Evolutionary conservation across 23 red algal species (phyloP).

Genomic region (Agarophyton chilense): DNA sequence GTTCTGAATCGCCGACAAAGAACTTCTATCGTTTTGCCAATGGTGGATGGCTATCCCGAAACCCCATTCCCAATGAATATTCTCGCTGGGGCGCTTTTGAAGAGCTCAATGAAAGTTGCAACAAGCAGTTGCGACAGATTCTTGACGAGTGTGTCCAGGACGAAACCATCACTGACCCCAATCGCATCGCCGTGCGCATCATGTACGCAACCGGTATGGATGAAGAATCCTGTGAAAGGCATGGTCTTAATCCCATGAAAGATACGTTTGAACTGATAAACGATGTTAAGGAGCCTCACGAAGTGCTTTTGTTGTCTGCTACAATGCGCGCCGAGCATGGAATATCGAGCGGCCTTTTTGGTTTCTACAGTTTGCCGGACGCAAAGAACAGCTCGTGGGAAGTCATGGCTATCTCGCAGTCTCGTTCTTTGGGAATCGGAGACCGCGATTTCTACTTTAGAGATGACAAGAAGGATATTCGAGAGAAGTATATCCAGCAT

Average conservation of each 20-base stretch:
- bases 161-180: conserved; percentile 26
- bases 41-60: conserved; percentile 78
- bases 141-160: conserved; percentile 60
- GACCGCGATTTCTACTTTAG: conserved; percentile 86
- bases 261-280: conserved; percentile 51
- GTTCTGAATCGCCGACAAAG: conserved; percentile 44
- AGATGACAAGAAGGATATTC: conserved; percentile 67
- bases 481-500: conserved; percentile 74
- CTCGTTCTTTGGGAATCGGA: conserved; percentile 73
- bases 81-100: conserved; percentile 80
- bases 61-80: conserved; percentile 66
- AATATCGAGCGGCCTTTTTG: conserved; percentile 46
- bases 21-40: conserved; percentile 94
- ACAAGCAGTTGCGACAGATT: conserved; percentile 55
- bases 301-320: conserved; percentile 56
- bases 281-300: neutral
- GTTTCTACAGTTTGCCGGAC: conserved; percentile 58
- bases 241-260: conserved; percentile 27
- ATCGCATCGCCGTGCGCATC: conserved; percentile 26
- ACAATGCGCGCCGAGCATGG: conserved; percentile 15
- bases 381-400: conserved; percentile 69
- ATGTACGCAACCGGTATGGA: conserved; percentile 75
- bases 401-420: conserved; percentile 74
- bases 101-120: conserved; percentile 56
- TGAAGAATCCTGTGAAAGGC: conserved; percentile 7